Evolutionary conservation across 192 early-diverging fungal genomes (phyloP), one percentile per base, ranked within the genome.

Genomic region (Backusella luteola): DNA sequence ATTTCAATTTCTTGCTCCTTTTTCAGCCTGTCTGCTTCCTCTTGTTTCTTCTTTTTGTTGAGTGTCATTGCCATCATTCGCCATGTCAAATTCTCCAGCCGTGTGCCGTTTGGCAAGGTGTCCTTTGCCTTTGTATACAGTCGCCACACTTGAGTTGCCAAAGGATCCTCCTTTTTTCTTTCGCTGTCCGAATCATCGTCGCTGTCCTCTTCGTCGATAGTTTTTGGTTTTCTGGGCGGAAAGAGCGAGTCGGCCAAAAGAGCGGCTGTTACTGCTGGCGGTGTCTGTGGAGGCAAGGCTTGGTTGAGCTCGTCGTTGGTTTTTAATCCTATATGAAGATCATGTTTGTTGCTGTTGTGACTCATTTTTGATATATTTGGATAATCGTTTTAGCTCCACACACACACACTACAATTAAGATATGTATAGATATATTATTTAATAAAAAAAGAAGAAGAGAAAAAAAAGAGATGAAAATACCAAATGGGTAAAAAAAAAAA

Each of bases 31-130:
- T 63, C 56, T 23, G 73, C 34, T 29, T 74, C 53, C 15, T 56
- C 36, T 73, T 67, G 4, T 63, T 71, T 56, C 78, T 79, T 69
- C 74, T 66, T 81, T 53, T 85, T 83, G 66, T 86, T 78, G 11
- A 91, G 74, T 17, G 83, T 89, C 87, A 92, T 89, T 32, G 90
- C 90, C 92, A 95, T 93, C 81, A 94, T 88, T 29, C 95, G 84
- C 95, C 95, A 96, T 7, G 92, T 89, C 76, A 94, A 75, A 84
- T 96, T 96, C 80, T 96, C 95, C 8, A 95, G 84, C 34, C 95
- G 84, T 23, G 87, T 87, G 35, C 94, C 95, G 63, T 94, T 88
- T 4, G 92, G 92, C 39, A 96, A 76, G 4, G 90, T 90, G 59
- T 92, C 89, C 81, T 94, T 94, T 23, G 93, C 92, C 81, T 94